Conservation (phyloP, 805 yeast genomes). For the Maudiozyma bulderi region DNA sequence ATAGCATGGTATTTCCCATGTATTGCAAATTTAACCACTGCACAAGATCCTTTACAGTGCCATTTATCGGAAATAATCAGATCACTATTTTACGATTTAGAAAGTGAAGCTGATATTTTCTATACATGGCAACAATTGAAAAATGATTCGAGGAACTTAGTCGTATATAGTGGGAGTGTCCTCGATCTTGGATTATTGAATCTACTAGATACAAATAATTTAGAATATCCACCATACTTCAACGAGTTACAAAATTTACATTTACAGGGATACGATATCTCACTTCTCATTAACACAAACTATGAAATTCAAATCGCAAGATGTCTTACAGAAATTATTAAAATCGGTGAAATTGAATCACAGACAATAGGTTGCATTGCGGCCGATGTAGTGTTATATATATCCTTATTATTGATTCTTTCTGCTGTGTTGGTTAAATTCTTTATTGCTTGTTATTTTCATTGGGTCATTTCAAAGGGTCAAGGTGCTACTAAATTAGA, state of each 20-base stretch:
- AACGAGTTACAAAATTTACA: conserved; percentile 45
- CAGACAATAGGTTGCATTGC: conserved; percentile 93
- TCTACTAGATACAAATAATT: conserved; percentile 63
- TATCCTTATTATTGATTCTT: conserved; percentile 76
- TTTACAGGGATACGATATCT: conserved; percentile 72
- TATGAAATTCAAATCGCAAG: conserved; percentile 61
- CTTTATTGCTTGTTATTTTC: conserved; percentile 77
- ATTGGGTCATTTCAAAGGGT: conserved; percentile 66
- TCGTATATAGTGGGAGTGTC: conserved; percentile 84
- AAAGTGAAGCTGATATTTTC: conserved; percentile 64
- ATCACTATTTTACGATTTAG: conserved; percentile 49
- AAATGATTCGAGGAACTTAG: conserved; percentile 61
- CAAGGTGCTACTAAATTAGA: conserved; percentile 72
- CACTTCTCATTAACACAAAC: conserved; percentile 56
- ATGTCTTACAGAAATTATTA: conserved; percentile 76
- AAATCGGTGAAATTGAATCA: conserved; percentile 83
- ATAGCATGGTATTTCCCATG: conserved; percentile 98
- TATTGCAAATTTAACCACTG: conserved; percentile 47
- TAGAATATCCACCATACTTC: conserved; percentile 65
- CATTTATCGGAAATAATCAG: conserved; percentile 72
- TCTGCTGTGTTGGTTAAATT: conserved; percentile 73
- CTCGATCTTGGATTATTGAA: conserved; percentile 68
- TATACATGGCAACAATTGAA: conserved; percentile 84
- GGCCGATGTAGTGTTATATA: conserved; percentile 69
- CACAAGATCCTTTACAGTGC: conserved; percentile 70